Evolutionary conservation across 176 grass and related monocot species (phyloP).

Genomic region (Oryza officinalis): DNA sequence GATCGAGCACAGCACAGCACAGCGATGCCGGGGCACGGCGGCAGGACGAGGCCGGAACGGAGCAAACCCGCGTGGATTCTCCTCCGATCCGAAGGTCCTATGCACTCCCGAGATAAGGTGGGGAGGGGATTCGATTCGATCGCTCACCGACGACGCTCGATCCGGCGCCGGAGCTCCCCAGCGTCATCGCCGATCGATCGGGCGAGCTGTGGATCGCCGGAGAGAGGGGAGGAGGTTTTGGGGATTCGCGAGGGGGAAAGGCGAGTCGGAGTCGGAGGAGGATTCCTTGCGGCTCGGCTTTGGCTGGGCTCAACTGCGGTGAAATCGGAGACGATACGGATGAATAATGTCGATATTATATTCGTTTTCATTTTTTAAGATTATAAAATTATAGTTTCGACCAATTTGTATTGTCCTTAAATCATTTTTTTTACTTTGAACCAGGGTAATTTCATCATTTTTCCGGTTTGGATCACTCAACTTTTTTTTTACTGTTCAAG

Average conservation of each 20-base stretch:
- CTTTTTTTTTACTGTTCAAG: too few species aligned
- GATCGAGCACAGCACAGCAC: not conserved
- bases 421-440: too few species aligned
- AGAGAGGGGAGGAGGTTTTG: not conserved
- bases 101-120: not conserved
- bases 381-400: too few species aligned
- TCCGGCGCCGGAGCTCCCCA: conserved; percentile 69
- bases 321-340: not conserved
- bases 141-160: conserved; percentile 76
- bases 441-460: too few species aligned
- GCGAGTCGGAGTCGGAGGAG: not conserved
- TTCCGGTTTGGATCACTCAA: too few species aligned
- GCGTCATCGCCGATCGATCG: conserved; percentile 47
- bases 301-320: not conserved
- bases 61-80: not conserved
- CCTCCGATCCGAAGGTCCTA: not conserved
- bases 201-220: not conserved
- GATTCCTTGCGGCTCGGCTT: not conserved
- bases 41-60: not conserved
- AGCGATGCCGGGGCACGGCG: not conserved
- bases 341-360: too few species aligned
- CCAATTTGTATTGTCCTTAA: too few species aligned
- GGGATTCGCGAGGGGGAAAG: conserved; percentile 1
- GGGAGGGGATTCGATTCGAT: not conserved
- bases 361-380: too few species aligned